Conservation (phyloP, 2,329 filamentous ascomycete species). For the Boeremia lycopersici region DNA sequence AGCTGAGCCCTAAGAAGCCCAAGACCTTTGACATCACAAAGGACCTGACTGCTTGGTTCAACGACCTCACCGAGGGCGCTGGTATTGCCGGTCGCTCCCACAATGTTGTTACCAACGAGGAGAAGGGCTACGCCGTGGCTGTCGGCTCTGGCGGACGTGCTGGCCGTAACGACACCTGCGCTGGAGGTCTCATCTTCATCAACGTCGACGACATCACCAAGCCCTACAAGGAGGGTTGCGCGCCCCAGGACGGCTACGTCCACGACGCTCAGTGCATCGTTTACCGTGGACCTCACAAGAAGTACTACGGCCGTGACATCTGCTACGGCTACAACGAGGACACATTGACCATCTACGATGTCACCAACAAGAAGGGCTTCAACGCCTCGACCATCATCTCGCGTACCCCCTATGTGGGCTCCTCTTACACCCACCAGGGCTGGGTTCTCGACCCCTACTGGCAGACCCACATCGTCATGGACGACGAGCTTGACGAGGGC, state of each 20-base stretch:
- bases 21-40: conserved; percentile 36
- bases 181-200: conserved; percentile 63
- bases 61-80: conserved; percentile 25
- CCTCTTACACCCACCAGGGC: conserved; percentile 64
- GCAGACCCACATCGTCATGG: conserved; percentile 46
- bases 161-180: conserved; percentile 50
- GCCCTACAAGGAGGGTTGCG: conserved; percentile 58
- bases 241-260: conserved; percentile 62
- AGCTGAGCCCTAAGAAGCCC: conserved; percentile 40
- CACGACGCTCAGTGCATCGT: conserved; percentile 67
- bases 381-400: conserved; percentile 63
- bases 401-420: conserved; percentile 60
- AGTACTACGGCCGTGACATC: conserved; percentile 59
- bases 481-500: conserved; percentile 49
- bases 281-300: conserved; percentile 59
- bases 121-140: conserved; percentile 43
- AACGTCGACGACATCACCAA: conserved; percentile 59
- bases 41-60: conserved; percentile 40
- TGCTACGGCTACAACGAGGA: conserved; percentile 65
- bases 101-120: conserved; percentile 46
- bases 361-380: conserved; percentile 60
- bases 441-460: conserved; percentile 55
- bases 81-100: conserved; percentile 40
- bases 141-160: conserved; percentile 39
- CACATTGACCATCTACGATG: conserved; percentile 58